Conservation (phyloP, 148 eudicot genomes). For the Suaeda aralocaspica region DNA sequence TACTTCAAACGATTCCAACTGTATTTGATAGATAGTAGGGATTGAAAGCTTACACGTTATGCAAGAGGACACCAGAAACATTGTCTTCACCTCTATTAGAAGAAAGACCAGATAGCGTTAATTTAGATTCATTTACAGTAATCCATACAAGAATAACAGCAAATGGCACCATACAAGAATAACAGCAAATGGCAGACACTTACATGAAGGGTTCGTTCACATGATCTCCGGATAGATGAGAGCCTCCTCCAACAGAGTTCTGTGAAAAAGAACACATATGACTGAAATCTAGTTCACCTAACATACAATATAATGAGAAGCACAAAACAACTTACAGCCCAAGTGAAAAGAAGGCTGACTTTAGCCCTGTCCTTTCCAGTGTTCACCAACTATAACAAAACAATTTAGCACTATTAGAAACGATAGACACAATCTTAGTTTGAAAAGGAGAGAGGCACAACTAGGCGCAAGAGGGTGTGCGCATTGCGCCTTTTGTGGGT, state of each 20-base stretch:
- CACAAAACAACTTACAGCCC: constrained; percentile 77
- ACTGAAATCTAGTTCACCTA: constrained; percentile 3
- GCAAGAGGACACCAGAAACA: constrained; percentile 94
- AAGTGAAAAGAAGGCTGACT: constrained; percentile 90
- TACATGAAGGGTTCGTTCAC: constrained; percentile 95
- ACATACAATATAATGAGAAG: neutral
- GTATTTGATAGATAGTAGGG: constrained; percentile 35
- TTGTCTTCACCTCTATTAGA: constrained; percentile 79
- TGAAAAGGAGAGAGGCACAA: too few species aligned
- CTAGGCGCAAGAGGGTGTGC: too few species aligned
- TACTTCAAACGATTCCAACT: too few species aligned
- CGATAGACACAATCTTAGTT: too few species aligned
- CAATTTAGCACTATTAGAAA: constrained; percentile 2
- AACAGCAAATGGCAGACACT: constrained; percentile 17
- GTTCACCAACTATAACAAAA: constrained; percentile 71
- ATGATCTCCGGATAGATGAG: constrained; percentile 92
- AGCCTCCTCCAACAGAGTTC: constrained; percentile 92
- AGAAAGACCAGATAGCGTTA: constrained; percentile 16
- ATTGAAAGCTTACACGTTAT: constrained; percentile 87
- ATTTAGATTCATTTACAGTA: constrained; percentile 7
- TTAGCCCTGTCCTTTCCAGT: constrained; percentile 95
- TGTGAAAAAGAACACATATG: constrained; percentile 28
- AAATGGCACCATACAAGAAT: constrained; percentile 9
- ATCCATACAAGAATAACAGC: constrained; percentile 6
- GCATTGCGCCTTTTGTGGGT: too few species aligned